Evolutionary conservation across 495 filamentous ascomycete genomes (phyloP).

Genomic region (Aspergillus mulundensis): DNA sequence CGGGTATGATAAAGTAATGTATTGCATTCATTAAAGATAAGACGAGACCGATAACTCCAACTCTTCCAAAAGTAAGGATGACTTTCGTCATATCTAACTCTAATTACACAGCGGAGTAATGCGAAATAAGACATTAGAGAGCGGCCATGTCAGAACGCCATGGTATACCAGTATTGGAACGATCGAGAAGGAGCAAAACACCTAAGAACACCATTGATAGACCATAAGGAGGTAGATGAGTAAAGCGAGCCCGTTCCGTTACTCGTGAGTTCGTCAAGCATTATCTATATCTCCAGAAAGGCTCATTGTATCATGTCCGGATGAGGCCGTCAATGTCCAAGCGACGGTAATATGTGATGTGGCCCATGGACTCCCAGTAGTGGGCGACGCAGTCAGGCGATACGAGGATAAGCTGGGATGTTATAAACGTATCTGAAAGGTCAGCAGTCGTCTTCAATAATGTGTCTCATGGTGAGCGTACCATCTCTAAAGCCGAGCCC

Average conservation of each 20-base stretch:
- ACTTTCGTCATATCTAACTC: too few species aligned
- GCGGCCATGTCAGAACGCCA: neutral
- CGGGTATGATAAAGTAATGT: too few species aligned
- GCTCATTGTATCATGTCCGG: conserved; percentile 46
- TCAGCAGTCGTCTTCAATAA: neutral
- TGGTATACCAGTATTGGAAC: neutral
- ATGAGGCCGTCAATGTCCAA: conserved; percentile 74
- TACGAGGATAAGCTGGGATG: conserved; percentile 72
- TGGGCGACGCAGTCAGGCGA: conserved; percentile 74
- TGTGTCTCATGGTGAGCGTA: conserved; percentile 37
- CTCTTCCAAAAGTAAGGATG: neutral
- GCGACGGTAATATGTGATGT: conserved; percentile 75
- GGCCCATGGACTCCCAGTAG: conserved; percentile 74
- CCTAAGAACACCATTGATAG: neutral
- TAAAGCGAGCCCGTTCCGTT: neutral
- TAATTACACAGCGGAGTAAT: neutral
- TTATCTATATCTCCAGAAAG: neutral
- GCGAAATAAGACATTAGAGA: neutral
- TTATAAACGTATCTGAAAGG: conserved; percentile 61
- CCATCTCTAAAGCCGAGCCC: conserved; percentile 62
- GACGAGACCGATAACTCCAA: neutral
- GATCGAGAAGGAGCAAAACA: neutral
- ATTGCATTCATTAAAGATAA: too few species aligned
- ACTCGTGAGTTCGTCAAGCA: neutral
- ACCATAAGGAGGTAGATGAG: neutral